These are phyloP conservation scores for Endothia cerciana DNA, from an alignment of 2,329 filamentous ascomycete species.

Conservation along the genomic window DNA sequence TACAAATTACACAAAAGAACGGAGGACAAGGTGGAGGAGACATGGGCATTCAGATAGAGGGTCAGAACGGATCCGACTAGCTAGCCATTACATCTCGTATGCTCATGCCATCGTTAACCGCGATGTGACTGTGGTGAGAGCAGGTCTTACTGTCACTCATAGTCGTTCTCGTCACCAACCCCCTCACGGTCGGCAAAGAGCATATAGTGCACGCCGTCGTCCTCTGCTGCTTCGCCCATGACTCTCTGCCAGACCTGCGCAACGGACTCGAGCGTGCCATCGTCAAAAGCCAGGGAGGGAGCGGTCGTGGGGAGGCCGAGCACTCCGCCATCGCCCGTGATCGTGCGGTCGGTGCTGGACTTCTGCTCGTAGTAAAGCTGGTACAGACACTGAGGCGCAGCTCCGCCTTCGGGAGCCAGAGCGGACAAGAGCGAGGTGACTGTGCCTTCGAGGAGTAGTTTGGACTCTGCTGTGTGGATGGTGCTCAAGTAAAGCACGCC, in stretches of 20 bases:
- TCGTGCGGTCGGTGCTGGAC: not conserved
- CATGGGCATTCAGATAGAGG: not conserved
- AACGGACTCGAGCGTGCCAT: slow-evolving; percentile 68
- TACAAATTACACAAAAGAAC: not conserved
- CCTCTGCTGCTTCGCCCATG: slow-evolving; percentile 50
- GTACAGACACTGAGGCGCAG: slow-evolving; percentile 47
- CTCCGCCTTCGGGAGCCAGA: slow-evolving; percentile 32
- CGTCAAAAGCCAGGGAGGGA: slow-evolving; percentile 74
- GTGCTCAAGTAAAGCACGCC: slow-evolving; percentile 48
- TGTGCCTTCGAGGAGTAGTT: slow-evolving; percentile 44
- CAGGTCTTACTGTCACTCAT: slow-evolving; percentile 40
- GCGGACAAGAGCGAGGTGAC: slow-evolving; percentile 46
- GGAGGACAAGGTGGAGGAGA: not conserved
- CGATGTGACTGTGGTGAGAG: not conserved
- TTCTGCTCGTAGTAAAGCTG: slow-evolving; percentile 60
- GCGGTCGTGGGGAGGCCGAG: slow-evolving; percentile 62
- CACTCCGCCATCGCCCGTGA: slow-evolving; percentile 46
- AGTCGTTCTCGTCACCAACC: slow-evolving; percentile 59
- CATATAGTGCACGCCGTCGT: slow-evolving; percentile 65
- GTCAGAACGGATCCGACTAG: slow-evolving; percentile 24
- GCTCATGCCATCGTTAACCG: slow-evolving; percentile 23
- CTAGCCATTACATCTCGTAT: slow-evolving; percentile 31
- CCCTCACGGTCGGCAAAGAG: slow-evolving; percentile 76
- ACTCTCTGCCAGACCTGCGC: slow-evolving; percentile 71
- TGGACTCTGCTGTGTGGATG: slow-evolving; percentile 41